Evolutionary conservation across 768 basidiomycete genomes (phyloP).

Genomic region (Inosperma sp.): DNA sequence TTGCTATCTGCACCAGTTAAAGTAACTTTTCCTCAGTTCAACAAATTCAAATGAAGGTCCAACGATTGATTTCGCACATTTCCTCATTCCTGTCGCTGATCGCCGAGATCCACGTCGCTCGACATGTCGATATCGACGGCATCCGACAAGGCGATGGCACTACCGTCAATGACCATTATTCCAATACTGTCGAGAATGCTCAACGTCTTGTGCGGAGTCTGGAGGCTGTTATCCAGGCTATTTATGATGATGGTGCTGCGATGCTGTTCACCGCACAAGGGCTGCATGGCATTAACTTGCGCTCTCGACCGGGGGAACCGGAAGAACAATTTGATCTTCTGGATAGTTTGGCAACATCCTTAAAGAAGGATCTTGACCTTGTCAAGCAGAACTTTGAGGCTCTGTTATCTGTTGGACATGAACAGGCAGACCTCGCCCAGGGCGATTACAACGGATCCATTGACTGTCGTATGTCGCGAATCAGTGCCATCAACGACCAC

Average conservation of each 20-base stretch:
- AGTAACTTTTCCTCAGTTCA: slow-evolving; percentile 34
- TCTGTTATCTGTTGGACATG: slow-evolving; percentile 58
- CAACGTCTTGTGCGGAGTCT: slow-evolving; percentile 62
- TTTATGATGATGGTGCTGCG: slow-evolving; percentile 68
- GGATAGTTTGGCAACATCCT: slow-evolving; percentile 45
- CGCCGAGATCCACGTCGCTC: slow-evolving; percentile 72
- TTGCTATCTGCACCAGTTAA: too few relatives aligned
- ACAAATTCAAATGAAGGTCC: slow-evolving; percentile 41
- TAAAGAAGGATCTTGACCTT: slow-evolving; percentile 53
- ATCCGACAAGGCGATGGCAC: slow-evolving; percentile 47
- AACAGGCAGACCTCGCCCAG: slow-evolving; percentile 65
- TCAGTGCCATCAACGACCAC: slow-evolving; percentile 55
- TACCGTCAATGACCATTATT: slow-evolving; percentile 48
- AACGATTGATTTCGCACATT: slow-evolving; percentile 51
- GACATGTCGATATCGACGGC: slow-evolving; percentile 79
- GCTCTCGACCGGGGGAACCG: slow-evolving; percentile 29
- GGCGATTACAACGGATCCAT: slow-evolving; percentile 73
- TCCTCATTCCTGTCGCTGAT: slow-evolving; percentile 55
- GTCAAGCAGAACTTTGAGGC: slow-evolving; percentile 58
- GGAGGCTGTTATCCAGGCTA: slow-evolving; percentile 64
- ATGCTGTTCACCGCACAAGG: slow-evolving; percentile 58
- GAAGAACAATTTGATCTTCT: slow-evolving; percentile 41
- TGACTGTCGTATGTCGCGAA: slow-evolving; percentile 70
- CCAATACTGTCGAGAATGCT: slow-evolving; percentile 64
- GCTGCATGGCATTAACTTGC: slow-evolving; percentile 37